These are phyloP conservation scores for Harringtonia lauricola DNA, from an alignment of 2,329 filamentous ascomycete species.

Conservation along the genomic window DNA sequence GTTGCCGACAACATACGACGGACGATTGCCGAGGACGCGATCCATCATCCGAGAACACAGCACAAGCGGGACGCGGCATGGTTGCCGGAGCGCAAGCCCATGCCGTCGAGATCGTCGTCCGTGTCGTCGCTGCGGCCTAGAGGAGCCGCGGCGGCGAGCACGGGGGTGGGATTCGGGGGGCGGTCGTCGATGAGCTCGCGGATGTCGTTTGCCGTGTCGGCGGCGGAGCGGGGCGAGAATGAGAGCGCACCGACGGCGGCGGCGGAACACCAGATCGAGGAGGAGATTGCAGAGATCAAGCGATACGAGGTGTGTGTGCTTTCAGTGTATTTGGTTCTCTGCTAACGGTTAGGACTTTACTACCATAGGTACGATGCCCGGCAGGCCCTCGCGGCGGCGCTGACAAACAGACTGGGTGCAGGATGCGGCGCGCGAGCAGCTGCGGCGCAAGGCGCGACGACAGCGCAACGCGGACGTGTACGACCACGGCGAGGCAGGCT, in stretches of 20 bases:
- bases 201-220: constrained; percentile 57
- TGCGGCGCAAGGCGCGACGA: constrained; percentile 65
- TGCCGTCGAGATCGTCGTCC: constrained; percentile 8
- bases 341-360: constrained; percentile 64
- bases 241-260: constrained; percentile 37
- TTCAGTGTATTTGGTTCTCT: too few relatives aligned
- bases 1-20: too few relatives aligned
- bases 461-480: constrained; percentile 63
- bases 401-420: constrained; percentile 81
- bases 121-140: neutral
- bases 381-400: too few relatives aligned
- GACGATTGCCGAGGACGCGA: too few relatives aligned
- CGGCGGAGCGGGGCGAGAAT: constrained; percentile 35
- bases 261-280: constrained; percentile 61
- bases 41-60: too few relatives aligned
- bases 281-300: constrained; percentile 97
- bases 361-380: constrained; percentile 69
- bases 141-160: neutral
- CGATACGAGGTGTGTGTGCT: constrained; percentile 61
- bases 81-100: neutral
- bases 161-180: constrained; percentile 13
- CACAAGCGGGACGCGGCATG: too few relatives aligned
- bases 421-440: constrained; percentile 84
- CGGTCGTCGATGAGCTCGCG: constrained; percentile 52
- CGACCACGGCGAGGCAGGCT: constrained; percentile 56